Evolutionary conservation across 129 eudicot genomes (phyloP).

Genomic region (Apium graveolens): DNA sequence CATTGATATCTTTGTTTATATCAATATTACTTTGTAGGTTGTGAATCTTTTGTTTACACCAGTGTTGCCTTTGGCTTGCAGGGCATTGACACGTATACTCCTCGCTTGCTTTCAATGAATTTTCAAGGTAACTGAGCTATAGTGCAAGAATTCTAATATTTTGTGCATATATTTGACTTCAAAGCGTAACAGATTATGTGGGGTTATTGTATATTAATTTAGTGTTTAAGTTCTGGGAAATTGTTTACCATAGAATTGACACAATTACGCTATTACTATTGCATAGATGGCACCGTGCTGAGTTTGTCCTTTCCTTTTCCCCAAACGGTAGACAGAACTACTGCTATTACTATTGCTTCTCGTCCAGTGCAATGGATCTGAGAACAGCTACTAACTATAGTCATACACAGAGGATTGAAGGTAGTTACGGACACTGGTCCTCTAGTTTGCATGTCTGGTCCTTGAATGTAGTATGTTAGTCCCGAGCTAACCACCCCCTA

Average conservation of each 20-base stretch:
- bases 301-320: conserved; percentile 40
- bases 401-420: conserved; percentile 25
- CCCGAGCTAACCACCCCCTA: conserved; percentile 24
- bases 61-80: conserved; percentile 22
- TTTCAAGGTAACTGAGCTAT: conserved; percentile 53
- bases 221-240: no score
- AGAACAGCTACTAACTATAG: conserved; percentile 12
- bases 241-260: no score
- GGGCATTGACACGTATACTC: conserved; percentile 81
- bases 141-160: neutral
- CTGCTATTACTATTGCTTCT: conserved; percentile 31
- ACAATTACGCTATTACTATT: no score
- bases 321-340: conserved; percentile 48
- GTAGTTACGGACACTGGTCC: conserved; percentile 24
- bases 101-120: conserved; percentile 76
- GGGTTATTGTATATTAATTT: neutral
- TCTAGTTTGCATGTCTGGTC: conserved; percentile 10
- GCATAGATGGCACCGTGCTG: neutral
- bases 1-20: neutral
- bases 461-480: conserved; percentile 19
- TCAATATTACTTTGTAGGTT: neutral
- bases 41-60: neutral
- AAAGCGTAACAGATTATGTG: neutral
- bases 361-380: conserved; percentile 14
- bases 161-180: neutral